Evolutionary conservation across 129 eudicot genomes (phyloP).

Genomic region (sunflower (Helianthus annuus)): HanXRQr2.0-SUNRISE NC_035435.2:173823756-173824255

Average conservation of each 20-base stretch:
- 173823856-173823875: too few relatives aligned
- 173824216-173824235: neutral
- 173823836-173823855: too few relatives aligned
- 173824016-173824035: neutral
- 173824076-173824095: neutral
- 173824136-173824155: conserved; percentile 2
- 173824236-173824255: conserved; percentile 3
- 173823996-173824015: too few relatives aligned
- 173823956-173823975: too few relatives aligned
- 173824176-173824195: neutral
- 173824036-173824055: neutral
- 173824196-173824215: neutral
- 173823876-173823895: too few relatives aligned
- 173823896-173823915: too few relatives aligned
- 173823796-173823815: too few relatives aligned
- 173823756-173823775: too few relatives aligned
- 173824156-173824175: conserved; percentile 1
- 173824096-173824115: neutral
- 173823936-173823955: too few relatives aligned
- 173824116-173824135: neutral
- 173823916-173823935: too few relatives aligned
- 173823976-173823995: neutral
- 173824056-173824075: neutral
- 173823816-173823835: too few relatives aligned
- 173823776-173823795: too few relatives aligned